These are phyloP conservation scores for Aciculoconidium aculeatum DNA, from an alignment of 805 yeast genomes.

Conservation along the genomic window DNA sequence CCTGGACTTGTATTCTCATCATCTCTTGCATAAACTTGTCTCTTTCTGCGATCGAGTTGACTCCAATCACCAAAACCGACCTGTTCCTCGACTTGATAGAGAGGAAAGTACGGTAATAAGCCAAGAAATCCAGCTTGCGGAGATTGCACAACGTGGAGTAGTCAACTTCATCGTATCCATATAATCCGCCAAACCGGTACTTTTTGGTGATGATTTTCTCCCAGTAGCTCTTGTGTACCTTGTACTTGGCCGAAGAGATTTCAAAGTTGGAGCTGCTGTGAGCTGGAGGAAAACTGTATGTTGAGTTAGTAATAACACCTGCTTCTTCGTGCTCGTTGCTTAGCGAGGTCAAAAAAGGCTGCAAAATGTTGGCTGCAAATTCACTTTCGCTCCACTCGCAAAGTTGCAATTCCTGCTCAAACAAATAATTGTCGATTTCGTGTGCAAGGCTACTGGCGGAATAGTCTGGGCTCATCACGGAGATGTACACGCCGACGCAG, in stretches of 20 bases:
- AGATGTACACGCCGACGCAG: slow-evolving; percentile 54
- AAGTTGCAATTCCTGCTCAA: slow-evolving; percentile 32
- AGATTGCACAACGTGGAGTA: slow-evolving; percentile 21
- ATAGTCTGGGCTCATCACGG: slow-evolving; percentile 47
- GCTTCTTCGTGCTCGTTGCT: slow-evolving; percentile 3
- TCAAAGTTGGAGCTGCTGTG: slow-evolving; percentile 22
- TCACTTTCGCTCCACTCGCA: slow-evolving; percentile 22
- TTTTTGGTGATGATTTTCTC: slow-evolving; percentile 44
- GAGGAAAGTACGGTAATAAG: slow-evolving; percentile 8
- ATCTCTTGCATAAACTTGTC: slow-evolving; percentile 2
- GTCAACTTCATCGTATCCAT: slow-evolving; percentile 32
- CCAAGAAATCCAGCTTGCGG: slow-evolving; percentile 14
- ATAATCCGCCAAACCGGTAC: slow-evolving; percentile 32
- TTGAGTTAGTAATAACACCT: slow-evolving; percentile 10
- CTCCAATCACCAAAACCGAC: slow-evolving; percentile 9
- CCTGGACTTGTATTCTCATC: slow-evolving; percentile 1
- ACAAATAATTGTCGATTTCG: slow-evolving; percentile 45
- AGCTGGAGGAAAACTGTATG: slow-evolving; percentile 23
- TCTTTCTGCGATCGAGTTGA: slow-evolving; percentile 9
- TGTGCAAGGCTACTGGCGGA: slow-evolving; percentile 35
- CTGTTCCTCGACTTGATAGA: slow-evolving; percentile 12
- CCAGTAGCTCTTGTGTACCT: slow-evolving; percentile 41
- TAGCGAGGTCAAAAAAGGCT: slow-evolving; percentile 27
- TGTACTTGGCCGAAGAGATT: slow-evolving; percentile 10
- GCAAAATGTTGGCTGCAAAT: slow-evolving; percentile 29